Percentiles rank a stretch among this genome's conserved stretches.
Evolutionary conservation across 2,329 filamentous ascomycete genomes (phyloP).

Genomic region (Beauveria asiatica): DNA sequence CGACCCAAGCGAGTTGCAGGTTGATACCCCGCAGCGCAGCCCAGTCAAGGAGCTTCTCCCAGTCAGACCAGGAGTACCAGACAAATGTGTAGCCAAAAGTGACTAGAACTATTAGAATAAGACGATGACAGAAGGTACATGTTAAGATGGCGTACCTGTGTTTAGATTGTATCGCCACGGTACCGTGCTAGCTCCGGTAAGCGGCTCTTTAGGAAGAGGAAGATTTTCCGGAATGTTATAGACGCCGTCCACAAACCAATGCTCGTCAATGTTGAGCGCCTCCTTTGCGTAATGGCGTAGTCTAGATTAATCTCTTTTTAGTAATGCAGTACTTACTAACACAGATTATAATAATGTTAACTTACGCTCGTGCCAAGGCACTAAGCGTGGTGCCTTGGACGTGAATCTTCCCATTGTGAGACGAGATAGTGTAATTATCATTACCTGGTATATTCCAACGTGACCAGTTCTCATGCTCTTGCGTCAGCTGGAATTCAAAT

Average conservation of each 20-base stretch:
- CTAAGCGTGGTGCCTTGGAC: conserved; percentile 4
- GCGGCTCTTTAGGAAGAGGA: background rate
- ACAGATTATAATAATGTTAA: background rate
- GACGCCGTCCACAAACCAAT: conserved; percentile 1
- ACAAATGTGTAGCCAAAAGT: conserved; percentile 6
- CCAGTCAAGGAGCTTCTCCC: conserved; percentile 45
- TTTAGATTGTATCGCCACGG: conserved; percentile 9
- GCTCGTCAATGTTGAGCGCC: background rate
- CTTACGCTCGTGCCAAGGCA: conserved; percentile 2
- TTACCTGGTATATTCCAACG: background rate
- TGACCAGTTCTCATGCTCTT: background rate
- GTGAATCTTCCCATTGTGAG: conserved; percentile 1
- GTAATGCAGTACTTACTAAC: background rate
- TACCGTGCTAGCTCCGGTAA: conserved; percentile 2
- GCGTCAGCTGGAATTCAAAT: background rate
- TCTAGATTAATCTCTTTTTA: background rate
- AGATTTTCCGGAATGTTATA: background rate
- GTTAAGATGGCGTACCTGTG: background rate
- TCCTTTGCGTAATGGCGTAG: conserved; percentile 8
- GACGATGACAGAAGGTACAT: too few relatives aligned
- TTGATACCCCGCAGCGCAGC: conserved; percentile 41
- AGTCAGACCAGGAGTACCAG: conserved; percentile 34
- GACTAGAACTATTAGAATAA: background rate
- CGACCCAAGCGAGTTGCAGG: conserved; percentile 42
- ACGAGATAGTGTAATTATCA: conserved; percentile 2